These are phyloP conservation scores for Chalaropsis thielavioides DNA, from an alignment of 2,329 filamentous ascomycete species.

Conservation along the genomic window DNA sequence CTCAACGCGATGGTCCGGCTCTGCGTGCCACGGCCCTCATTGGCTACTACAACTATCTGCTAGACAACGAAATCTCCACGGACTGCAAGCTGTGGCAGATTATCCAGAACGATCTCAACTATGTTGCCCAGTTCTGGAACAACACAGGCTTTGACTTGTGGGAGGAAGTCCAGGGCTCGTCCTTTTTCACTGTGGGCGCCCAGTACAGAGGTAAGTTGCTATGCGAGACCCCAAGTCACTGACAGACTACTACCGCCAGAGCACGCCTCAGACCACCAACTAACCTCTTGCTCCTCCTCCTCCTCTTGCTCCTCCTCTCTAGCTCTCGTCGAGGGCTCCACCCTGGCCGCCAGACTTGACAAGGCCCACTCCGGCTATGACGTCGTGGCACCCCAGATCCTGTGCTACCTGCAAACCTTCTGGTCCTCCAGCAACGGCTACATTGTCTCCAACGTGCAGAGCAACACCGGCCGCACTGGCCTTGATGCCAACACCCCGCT, in stretches of 20 bases:
- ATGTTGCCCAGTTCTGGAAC: constrained; percentile 61
- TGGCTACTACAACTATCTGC: constrained; percentile 56
- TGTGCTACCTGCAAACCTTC: constrained; percentile 61
- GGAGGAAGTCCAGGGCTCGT: constrained; percentile 65
- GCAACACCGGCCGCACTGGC: constrained; percentile 42
- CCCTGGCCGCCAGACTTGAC: constrained; percentile 49
- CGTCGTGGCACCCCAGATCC: constrained; percentile 50
- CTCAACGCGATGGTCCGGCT: constrained; percentile 66
- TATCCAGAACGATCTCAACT: constrained; percentile 59
- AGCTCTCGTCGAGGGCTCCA: constrained; percentile 51
- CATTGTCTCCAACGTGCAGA: constrained; percentile 49
- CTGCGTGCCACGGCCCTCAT: constrained; percentile 61
- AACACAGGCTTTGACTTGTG: constrained; percentile 59
- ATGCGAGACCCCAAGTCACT: no score
- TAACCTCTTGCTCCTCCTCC: no score
- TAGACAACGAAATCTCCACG: constrained; percentile 48
- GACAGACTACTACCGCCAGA: no score
- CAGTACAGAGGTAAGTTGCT: constrained; percentile 48
- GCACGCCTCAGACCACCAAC: not conserved
- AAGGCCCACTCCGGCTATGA: constrained; percentile 46
- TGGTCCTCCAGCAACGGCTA: constrained; percentile 50
- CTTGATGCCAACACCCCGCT: constrained; percentile 61
- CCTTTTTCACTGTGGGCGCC: constrained; percentile 62
- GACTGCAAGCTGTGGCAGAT: constrained; percentile 51
- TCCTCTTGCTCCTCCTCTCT: no score